Evolutionary conservation across 2,329 filamentous ascomycete species (phyloP).

Genomic region (Helminthosporium solani): DNA sequence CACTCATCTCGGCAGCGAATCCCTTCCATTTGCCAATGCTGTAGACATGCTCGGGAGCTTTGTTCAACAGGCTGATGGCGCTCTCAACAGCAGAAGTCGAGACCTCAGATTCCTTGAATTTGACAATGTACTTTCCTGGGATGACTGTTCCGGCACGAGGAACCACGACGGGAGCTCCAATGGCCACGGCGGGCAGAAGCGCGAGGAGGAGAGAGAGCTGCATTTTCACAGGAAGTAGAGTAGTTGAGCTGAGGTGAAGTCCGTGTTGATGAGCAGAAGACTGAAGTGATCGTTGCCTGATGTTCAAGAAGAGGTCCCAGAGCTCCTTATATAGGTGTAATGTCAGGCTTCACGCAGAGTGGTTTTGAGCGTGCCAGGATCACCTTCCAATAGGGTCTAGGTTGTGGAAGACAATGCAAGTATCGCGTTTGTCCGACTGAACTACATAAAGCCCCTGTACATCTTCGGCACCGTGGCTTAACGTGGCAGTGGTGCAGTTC

Average conservation of each 20-base stretch:
- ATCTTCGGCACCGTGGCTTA: constrained; percentile 19
- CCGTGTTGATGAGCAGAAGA: constrained; percentile 22
- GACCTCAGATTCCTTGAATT: constrained; percentile 43
- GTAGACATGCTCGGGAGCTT: constrained; percentile 39
- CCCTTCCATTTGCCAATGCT: constrained; percentile 43
- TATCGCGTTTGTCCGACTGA: constrained; percentile 19
- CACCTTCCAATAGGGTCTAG: constrained; percentile 38
- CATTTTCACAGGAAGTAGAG: constrained; percentile 37
- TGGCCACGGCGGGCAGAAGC: constrained; percentile 34
- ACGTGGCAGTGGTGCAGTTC: constrained; percentile 25
- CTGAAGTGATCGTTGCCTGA: constrained; percentile 32
- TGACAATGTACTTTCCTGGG: constrained; percentile 50
- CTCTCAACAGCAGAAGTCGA: constrained; percentile 26
- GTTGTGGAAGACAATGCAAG: constrained; percentile 8
- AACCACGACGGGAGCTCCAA: constrained; percentile 43
- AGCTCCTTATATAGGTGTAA: constrained; percentile 33
- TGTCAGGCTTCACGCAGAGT: constrained; percentile 9
- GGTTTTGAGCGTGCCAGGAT: constrained; percentile 15
- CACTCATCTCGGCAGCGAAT: constrained; percentile 39
- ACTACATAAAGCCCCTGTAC: constrained; percentile 11
- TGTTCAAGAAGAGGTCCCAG: constrained; percentile 10
- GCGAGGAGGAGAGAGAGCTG: constrained; percentile 41
- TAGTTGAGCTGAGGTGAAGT: constrained; percentile 14
- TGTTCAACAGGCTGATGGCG: constrained; percentile 26
- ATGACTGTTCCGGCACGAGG: constrained; percentile 41